phyloP scores from a whole-genome alignment of 2,329 filamentous ascomycete species.

The Penicillium aurantiogriseum region DNA sequence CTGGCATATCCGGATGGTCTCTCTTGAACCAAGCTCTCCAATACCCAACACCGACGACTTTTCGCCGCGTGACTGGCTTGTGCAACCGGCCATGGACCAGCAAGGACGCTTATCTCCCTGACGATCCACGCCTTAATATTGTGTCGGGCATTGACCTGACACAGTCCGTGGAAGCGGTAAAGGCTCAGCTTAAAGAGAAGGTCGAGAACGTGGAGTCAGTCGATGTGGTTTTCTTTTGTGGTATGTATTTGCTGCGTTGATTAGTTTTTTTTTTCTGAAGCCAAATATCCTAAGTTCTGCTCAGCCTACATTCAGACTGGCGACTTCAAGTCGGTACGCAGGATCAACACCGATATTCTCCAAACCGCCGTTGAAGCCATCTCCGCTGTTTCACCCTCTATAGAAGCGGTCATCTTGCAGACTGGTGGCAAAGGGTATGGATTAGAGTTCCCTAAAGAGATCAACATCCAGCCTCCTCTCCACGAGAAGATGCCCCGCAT shows the following conservation, averaged over 20 bases:
- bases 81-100: neutral
- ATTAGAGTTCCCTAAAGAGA: slow-evolving; percentile 34
- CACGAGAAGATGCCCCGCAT: slow-evolving; percentile 29
- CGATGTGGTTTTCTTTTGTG: slow-evolving; percentile 42
- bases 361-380: slow-evolving; percentile 35
- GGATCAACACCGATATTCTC: slow-evolving; percentile 39
- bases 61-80: neutral
- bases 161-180: slow-evolving; percentile 12
- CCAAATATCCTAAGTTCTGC: neutral
- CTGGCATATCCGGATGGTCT: neutral
- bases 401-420: slow-evolving; percentile 35
- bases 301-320: slow-evolving; percentile 19
- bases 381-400: slow-evolving; percentile 22
- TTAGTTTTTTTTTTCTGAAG: neutral
- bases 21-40: neutral
- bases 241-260: slow-evolving; percentile 14
- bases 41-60: neutral
- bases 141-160: slow-evolving; percentile 40
- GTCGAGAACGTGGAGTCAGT: slow-evolving; percentile 37
- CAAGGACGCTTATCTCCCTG: slow-evolving; percentile 31
- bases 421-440: slow-evolving; percentile 43
- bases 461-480: slow-evolving; percentile 28
- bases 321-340: slow-evolving; percentile 16
- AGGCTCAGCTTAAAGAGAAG: slow-evolving; percentile 34
- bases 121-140: slow-evolving; percentile 35